Evolutionary conservation across 139 green algal species (phyloP), one percentile per base, ranked within the genome.

Genomic region (Tetradesmus lagerheimii): DNA sequence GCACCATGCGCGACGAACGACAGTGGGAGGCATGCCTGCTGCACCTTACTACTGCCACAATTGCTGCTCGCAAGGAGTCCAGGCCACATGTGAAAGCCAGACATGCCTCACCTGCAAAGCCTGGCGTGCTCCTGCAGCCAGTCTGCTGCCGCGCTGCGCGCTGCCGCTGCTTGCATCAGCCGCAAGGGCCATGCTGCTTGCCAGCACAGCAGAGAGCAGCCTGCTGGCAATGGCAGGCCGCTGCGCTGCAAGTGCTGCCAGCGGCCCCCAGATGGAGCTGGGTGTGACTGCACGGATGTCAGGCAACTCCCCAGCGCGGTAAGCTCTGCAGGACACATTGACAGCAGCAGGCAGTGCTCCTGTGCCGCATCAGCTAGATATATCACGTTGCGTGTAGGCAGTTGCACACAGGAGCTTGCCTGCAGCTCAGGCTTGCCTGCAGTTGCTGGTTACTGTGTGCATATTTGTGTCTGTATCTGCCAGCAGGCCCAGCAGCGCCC

Each of bases 281-380:
- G 37, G 20, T 37, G 57, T 38, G 6, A 87, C 82, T 39, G 82
- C 82, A n/a, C 64, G 47, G 29, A 87, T 53, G 43, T 87, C 82
- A 18, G 82, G 82, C 35, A 79, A 27, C 82, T 87, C 82, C 9
- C 82, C 82, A n/a, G 79, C 35, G 16, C 79, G 79, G 25, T 67
- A 85, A 18, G 79, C 50, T 43, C 79, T 85, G 39, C n/a, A 64
- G 43, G 41, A 31, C n/a, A 31, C 12, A 27, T 8, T 6, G 16
- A 8, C 9, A 1, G 57, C 57, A 71, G 57, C 57, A n/a, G 57
- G 15, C 25, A 31, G 29, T 37, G 66, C 66, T 12, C n/a, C n/a
- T n/a, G n/a, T n/a, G n/a, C n/a, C n/a, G n/a, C n/a, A n/a, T n/a
- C n/a, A n/a, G n/a, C n/a, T n/a, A n/a, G n/a, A n/a, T n/a, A n/a